Evolutionary conservation across 1,139 yeast genomes (phyloP), one percentile per base, ranked within the genome.

Genomic region (Nematodospora anomalae): DNA sequence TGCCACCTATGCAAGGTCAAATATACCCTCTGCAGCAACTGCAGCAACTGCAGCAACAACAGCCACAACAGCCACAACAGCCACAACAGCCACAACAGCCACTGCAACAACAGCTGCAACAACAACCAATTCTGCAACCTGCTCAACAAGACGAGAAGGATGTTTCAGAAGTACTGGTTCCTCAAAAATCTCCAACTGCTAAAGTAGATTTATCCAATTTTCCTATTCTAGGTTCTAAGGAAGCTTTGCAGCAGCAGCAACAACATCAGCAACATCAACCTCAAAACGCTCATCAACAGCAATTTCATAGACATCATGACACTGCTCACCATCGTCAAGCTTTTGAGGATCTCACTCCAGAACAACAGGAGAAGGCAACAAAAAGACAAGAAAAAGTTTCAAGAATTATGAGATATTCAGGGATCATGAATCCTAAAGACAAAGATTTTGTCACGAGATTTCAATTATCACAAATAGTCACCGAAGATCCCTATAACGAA

Each of bases 401-500:
- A 24, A 77, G 85, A 47, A 86, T 88, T 50, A 75, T 86, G 61
- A 82, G 79, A 54, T 86, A 83, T 64, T 85, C 95, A 18, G 97
- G 97, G 43, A 79, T 92, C 47, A 92, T 92, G 98, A 87, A 90
- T 50, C 95, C 96, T 43, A 86, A 90, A 67, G 98, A 92, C 60
- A 90, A 90, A 66, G 96, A 90, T 63, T 89, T 88, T 55, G 92
- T 92, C 36, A 87, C 96, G 34, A 77, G 97, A 57, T 84, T 90
- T 57, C 98, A 94, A 63, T 74, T 92, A 47, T 89, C 96, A 32
- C 97, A 90, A 58, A 85, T 92, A 62, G 97, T 92, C 31, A 86
- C 97, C 13, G 97, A 90, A 41, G 98, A 94, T 60, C 98, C 98
- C 8, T 88, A 86, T 60, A 89, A 88, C 54, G 98, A 92, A 60